These are phyloP conservation scores for Psilocybe subaeruginosa DNA, from an alignment of 768 basidiomycete genomes.

Conservation along the genomic window DNA sequence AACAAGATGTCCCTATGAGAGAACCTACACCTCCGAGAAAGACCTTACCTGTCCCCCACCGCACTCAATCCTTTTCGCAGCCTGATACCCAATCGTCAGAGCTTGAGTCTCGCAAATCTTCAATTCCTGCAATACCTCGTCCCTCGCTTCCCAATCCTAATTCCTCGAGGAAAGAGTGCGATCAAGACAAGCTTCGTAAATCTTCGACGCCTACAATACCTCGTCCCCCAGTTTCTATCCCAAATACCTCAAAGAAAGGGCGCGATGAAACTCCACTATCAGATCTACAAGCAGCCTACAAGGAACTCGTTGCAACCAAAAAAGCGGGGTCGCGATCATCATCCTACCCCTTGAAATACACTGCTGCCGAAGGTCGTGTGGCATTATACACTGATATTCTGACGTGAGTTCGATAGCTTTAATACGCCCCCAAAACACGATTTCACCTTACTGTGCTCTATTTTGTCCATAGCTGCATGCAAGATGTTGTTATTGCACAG, in stretches of 20 bases:
- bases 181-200: background rate
- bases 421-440: background rate
- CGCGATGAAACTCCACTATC: background rate
- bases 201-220: background rate
- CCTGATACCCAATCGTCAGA: background rate
- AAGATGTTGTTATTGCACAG: conserved; percentile 30
- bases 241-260: background rate
- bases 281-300: background rate
- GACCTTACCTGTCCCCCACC: background rate
- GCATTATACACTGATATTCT: background rate
- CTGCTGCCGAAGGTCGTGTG: background rate
- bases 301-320: background rate
- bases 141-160: background rate
- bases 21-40: conserved; percentile 11
- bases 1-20: conserved; percentile 14
- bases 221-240: background rate
- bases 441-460: background rate
- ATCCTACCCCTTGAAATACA: background rate
- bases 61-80: background rate
- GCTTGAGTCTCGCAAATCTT: background rate
- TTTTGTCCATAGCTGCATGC: conserved; percentile 24
- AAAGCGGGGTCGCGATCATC: background rate
- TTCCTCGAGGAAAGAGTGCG: background rate
- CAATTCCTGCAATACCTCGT: background rate
- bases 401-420: background rate